phyloP scores from a whole-genome alignment of 1,284 basidiomycete genomes.

The Trametes pubescens region DNA sequence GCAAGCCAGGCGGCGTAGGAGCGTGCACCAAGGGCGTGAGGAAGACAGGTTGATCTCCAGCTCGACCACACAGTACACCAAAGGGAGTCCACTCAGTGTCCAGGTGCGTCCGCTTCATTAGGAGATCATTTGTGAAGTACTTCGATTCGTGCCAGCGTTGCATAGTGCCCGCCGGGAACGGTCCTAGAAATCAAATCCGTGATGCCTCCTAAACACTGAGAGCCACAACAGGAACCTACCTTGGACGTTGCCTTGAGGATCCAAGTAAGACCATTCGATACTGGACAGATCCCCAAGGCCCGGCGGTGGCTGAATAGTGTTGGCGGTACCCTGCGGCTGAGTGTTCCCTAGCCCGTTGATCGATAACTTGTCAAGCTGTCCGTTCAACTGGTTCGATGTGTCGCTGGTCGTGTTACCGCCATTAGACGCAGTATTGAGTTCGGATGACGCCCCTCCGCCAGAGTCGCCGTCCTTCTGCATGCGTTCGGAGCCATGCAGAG shows the following conservation, averaged over 20 bases:
- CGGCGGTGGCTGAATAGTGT: constrained; percentile 44
- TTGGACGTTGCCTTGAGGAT: constrained; percentile 90
- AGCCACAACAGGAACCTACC: constrained; percentile 53
- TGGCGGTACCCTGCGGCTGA: not conserved
- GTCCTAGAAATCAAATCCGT: constrained; percentile 60
- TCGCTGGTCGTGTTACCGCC: not conserved
- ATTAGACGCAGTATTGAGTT: not conserved
- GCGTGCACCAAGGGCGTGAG: constrained; percentile 56
- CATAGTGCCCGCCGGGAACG: constrained; percentile 92
- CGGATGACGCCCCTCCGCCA: constrained; percentile 11
- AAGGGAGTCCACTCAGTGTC: constrained; percentile 74
- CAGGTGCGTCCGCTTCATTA: constrained; percentile 80
- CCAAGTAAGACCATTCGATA: constrained; percentile 92
- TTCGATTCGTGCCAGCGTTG: constrained; percentile 95
- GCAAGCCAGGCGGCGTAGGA: constrained; percentile 61
- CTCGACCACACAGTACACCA: constrained; percentile 60
- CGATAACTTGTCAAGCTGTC: constrained; percentile 16
- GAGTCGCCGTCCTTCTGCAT: constrained; percentile 16
- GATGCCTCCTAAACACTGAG: constrained; percentile 12
- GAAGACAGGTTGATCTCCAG: constrained; percentile 67
- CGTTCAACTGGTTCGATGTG: constrained; percentile 16
- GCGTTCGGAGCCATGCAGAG: constrained; percentile 26
- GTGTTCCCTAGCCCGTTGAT: constrained; percentile 21
- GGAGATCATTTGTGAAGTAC: constrained; percentile 89
- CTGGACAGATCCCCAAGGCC: constrained; percentile 66